Percentiles rank a stretch among this genome's conserved stretches.
Evolutionary conservation across 345 rosid genomes (phyloP).

Genomic region (Chamaenerion angustifolium): DNA sequence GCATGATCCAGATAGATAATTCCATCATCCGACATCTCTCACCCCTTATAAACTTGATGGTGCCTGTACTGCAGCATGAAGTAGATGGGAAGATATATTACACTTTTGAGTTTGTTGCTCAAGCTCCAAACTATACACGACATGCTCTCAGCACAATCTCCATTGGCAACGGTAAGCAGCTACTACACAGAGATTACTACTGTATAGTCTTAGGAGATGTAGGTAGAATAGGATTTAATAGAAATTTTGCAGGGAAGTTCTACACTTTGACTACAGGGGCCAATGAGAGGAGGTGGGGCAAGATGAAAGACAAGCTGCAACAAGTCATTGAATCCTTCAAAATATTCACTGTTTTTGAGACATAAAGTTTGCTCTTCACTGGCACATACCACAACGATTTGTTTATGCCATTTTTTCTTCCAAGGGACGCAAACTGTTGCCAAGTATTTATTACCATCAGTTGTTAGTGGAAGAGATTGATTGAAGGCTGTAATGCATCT

Average conservation of each 20-base stretch:
- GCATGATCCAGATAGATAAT: background rate
- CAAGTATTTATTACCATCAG: too few relatives aligned
- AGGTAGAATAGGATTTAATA: too few relatives aligned
- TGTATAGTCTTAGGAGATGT: too few relatives aligned
- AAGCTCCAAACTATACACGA: constrained; percentile 78
- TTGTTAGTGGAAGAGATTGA: too few relatives aligned
- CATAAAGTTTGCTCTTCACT: too few relatives aligned
- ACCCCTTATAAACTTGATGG: background rate
- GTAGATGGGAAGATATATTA: constrained; percentile 70
- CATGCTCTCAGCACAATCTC: constrained; percentile 69
- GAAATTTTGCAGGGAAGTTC: constrained; percentile 47
- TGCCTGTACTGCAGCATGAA: constrained; percentile 41
- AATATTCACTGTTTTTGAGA: constrained; percentile 26
- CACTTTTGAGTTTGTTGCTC: constrained; percentile 62
- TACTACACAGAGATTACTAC: background rate
- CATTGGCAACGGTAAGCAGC: constrained; percentile 54
- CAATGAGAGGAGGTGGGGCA: constrained; percentile 82
- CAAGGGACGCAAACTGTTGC: too few relatives aligned
- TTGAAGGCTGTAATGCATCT: too few relatives aligned
- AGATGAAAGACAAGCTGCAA: constrained; percentile 74
- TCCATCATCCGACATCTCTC: background rate
- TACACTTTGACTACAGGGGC: constrained; percentile 80
- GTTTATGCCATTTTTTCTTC: too few relatives aligned
- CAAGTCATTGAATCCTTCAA: constrained; percentile 67
- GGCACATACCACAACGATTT: too few relatives aligned